Evolutionary conservation across 2,329 filamentous ascomycete species (phyloP).

Genomic region (Sporothrix sp.): DNA sequence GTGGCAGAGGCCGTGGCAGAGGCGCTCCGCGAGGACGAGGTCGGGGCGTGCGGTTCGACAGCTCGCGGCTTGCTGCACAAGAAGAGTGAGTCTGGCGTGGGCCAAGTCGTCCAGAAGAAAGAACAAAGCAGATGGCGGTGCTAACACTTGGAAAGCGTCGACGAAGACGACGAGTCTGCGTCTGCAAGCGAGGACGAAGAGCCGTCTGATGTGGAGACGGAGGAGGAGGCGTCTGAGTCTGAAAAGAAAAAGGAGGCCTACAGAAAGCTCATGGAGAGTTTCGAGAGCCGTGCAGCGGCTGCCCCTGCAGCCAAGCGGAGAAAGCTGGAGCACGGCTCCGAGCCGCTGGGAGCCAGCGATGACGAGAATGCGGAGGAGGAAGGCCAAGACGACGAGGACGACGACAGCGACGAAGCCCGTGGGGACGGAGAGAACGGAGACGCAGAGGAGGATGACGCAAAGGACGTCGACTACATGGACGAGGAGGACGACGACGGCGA

Average conservation of each 20-base stretch:
- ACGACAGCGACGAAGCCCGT: constrained; percentile 13
- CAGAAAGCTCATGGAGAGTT: constrained; percentile 47
- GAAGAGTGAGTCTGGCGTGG: constrained; percentile 30
- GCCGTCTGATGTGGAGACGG: constrained; percentile 31
- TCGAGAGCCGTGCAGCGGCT: constrained; percentile 35
- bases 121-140: too few relatives aligned
- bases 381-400: constrained; percentile 22
- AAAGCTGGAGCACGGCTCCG: constrained; percentile 39
- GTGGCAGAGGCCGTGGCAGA: constrained; percentile 21
- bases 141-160: constrained; percentile 9
- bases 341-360: too few relatives aligned
- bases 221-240: constrained; percentile 36
- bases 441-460: constrained; percentile 11
- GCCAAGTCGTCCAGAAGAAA: too few relatives aligned
- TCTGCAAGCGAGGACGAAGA: constrained; percentile 17
- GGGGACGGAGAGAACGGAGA: background rate
- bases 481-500: constrained; percentile 32
- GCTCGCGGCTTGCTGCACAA: constrained; percentile 35
- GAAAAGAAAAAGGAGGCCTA: constrained; percentile 33
- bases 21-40: constrained; percentile 20
- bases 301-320: constrained; percentile 44
- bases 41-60: constrained; percentile 35
- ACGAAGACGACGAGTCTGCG: constrained; percentile 3
- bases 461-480: constrained; percentile 25
- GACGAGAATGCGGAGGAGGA: constrained; percentile 4